Base-by-base conservation (phyloP, 495 filamentous ascomycete species). In the Penicillium maclennaniae region DNA sequence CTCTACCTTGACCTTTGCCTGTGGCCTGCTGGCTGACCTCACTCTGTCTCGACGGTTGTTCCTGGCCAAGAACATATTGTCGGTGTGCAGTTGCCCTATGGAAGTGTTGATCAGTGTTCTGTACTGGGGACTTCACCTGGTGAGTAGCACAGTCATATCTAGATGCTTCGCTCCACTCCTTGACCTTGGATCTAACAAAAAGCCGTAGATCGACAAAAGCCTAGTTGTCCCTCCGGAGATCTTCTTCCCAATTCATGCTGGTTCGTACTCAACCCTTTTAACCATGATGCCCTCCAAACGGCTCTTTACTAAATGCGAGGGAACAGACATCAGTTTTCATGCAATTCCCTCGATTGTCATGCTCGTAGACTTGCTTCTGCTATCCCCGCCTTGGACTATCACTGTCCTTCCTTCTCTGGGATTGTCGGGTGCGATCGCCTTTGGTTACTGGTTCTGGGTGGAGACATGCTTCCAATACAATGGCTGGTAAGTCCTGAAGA, bases 381-480 rank as follows among this genome's bases (percentile, higher is more conserved):
- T 95, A 12, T 87, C 83, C 15, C 91, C 91, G 6, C 91, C 91
- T 0, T 95, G 88, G 87, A 87, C 85, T 0, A 81, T 91, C 38
- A 73, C 75, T 25, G 72, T 74, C 10, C 59, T 85, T 0, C 79
- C 83, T 4, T 79, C 86, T 0, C 71, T 91, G 40, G 74, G 75
- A 0, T 55, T 91, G 39, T 89, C 85, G 49, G 74, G 76, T 27
- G 58, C 62, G 16, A 72, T 95, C 51, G 89, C 88, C 2, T 81
- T 90, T 48, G 69, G 73, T 14, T 96, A 96, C 68, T 96, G 89
- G 89, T 79, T 85, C 51, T 95, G 91, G 91, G 80, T 95, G 7
- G 89, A 96, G 65, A 78, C 78, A 21, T 95, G 89, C 72, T 89
- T 84, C 59, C 58, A 70, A 16, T 70, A 80, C 47, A 95, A 95